phyloP scores from a whole-genome alignment of 2,329 filamentous ascomycete species.

The Fusarium stilboides region DNA sequence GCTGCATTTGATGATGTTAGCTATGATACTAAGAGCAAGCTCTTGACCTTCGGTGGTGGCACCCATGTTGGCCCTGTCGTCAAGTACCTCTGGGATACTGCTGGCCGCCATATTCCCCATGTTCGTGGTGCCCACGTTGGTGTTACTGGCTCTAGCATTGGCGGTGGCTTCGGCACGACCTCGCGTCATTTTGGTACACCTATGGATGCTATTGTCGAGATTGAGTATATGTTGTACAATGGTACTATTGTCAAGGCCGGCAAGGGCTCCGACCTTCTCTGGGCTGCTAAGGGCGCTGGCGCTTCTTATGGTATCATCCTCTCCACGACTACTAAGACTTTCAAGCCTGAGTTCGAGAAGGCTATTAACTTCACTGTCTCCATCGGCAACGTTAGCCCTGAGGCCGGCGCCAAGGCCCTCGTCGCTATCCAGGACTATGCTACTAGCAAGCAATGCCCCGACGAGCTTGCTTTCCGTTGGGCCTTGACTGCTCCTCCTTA shows the following conservation, averaged over 20 bases:
- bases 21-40: constrained; percentile 36
- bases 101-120: constrained; percentile 46
- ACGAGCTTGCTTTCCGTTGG: constrained; percentile 47
- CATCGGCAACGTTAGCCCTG: constrained; percentile 28
- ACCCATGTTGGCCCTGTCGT: constrained; percentile 43
- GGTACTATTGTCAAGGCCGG: constrained; percentile 44
- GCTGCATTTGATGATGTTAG: constrained; percentile 43
- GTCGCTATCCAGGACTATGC: constrained; percentile 46
- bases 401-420: constrained; percentile 38
- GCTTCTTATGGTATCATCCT: constrained; percentile 46
- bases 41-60: constrained; percentile 45
- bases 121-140: constrained; percentile 47
- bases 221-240: constrained; percentile 48
- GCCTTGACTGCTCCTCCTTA: constrained; percentile 32
- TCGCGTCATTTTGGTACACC: constrained; percentile 40
- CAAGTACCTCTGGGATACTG: constrained; percentile 48
- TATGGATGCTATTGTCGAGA: constrained; percentile 43
- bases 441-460: constrained; percentile 30
- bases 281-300: constrained; percentile 45
- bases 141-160: constrained; percentile 43
- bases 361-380: constrained; percentile 46
- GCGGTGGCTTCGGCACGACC: constrained; percentile 44
- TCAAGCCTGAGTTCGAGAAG: constrained; percentile 40
- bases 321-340: constrained; percentile 45
- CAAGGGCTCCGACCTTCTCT: constrained; percentile 43